Base-by-base conservation (phyloP, 768 basidiomycete genomes). In the Coprinellus micaceus region DNA sequence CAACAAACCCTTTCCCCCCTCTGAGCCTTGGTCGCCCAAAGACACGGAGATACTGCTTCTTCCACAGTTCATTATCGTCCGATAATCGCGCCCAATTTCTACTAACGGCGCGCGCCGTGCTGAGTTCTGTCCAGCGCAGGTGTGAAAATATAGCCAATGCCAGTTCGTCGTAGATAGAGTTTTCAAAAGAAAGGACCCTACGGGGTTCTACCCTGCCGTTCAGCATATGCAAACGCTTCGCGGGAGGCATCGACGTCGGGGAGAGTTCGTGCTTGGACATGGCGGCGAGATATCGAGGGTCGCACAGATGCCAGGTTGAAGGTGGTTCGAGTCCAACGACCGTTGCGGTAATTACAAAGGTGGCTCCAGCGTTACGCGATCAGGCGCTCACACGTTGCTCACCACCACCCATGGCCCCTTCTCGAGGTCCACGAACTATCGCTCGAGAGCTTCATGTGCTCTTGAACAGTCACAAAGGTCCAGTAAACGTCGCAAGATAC, bases 401-500 rank as follows among this genome's bases (percentile, higher is more conserved):
- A 46, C 37, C 40, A 52, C 55, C 51, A 40, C 54, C 58, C 62
- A 83, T 84, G 82, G 77, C 77, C 52, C 77, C 79, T 56, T 82
- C 80, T 59, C 81, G 78, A 64, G 82, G 80, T 45, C 71, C 73
- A 24, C 74, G 75, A 56, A 69, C 79, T 3, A 74, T 88, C 13
- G 73, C 87, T 28, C 80, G 89, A 21, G 77, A 70, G 48, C 73
- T 90, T 0, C 85, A 91, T 72, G 71, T 71, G n/a, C 80, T 81
- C 11, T 81, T 93, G 44, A 65, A 72, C 7, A 77, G 66, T 52
- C 91, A 93, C 70, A 86, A 87, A 58, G 97, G 94, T 0, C 80
- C 94, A 0, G 89, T 97, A 0, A 91, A 98, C 66, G 86, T 93
- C 53, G 91, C 85, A n/a, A 81, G 89, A 28, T 98, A 96, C 67